phyloP scores from a whole-genome alignment of 2,329 filamentous ascomycete genomes.

The Aspergillus sojae region DNA sequence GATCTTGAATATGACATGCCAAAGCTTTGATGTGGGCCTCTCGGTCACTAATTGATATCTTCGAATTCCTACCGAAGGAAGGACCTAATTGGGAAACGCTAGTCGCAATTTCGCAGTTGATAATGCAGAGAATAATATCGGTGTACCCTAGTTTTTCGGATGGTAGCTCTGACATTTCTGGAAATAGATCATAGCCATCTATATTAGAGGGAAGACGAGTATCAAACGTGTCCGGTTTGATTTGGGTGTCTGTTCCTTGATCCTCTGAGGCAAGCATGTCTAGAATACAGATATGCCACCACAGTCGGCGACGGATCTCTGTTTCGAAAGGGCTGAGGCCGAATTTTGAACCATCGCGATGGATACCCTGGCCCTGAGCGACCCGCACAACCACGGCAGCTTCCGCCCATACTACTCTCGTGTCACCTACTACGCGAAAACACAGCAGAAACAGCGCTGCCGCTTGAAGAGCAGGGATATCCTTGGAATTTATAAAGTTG shows the following conservation, averaged over 20 bases:
- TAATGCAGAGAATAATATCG: conserved; percentile 28
- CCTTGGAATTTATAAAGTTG: conserved; percentile 16
- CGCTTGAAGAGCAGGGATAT: conserved; percentile 20
- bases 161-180: conserved; percentile 16
- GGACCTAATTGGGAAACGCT: conserved; percentile 15
- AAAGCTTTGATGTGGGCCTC: conserved; percentile 29
- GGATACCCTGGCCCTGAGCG: conserved; percentile 13
- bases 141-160: conserved; percentile 18
- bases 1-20: conserved; percentile 27
- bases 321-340: conserved; percentile 20
- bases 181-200: conserved; percentile 25
- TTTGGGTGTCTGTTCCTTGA: conserved; percentile 28
- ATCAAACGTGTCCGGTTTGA: conserved; percentile 26
- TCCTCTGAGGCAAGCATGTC: conserved; percentile 33
- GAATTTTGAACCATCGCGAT: conserved; percentile 12
- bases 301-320: conserved; percentile 32
- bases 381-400: conserved; percentile 10
- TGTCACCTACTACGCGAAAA: conserved; percentile 14
- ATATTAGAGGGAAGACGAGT: conserved; percentile 29
- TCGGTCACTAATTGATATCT: conserved; percentile 6
- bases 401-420: conserved; percentile 8
- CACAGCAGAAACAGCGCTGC: conserved; percentile 22
- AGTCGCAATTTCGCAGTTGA: conserved; percentile 22
- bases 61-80: not conserved
- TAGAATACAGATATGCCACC: conserved; percentile 34